These are phyloP conservation scores for Butyriboletus loyo DNA, from an alignment of 768 basidiomycete species.

Conservation along the genomic window DNA sequence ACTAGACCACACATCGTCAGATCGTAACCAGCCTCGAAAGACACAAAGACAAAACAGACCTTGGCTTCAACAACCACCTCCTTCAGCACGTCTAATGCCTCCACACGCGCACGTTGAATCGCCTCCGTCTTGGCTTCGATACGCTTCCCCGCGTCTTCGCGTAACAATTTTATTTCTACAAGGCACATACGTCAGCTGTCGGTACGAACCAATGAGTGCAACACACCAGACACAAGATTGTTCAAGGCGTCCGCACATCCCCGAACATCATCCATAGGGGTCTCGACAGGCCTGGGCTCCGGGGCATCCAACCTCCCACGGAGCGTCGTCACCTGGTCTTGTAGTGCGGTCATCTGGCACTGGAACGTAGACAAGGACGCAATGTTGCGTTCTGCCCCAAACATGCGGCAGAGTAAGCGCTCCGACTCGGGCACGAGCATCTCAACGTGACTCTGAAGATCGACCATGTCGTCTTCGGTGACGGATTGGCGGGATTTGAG, in stretches of 20 bases:
- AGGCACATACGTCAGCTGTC: not conserved
- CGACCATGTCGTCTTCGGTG: conserved; percentile 30
- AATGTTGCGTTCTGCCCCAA: conserved; percentile 29
- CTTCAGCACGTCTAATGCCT: conserved; percentile 37
- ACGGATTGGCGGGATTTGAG: conserved; percentile 24
- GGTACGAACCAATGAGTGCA: not conserved
- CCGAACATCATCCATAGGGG: conserved; percentile 21
- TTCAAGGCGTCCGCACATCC: conserved; percentile 36
- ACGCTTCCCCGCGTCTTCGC: conserved; percentile 42
- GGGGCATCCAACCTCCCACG: conserved; percentile 20
- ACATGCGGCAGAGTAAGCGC: conserved; percentile 26
- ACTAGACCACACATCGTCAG: conserved; percentile 25
- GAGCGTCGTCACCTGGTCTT: conserved; percentile 18
- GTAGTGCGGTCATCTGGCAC: conserved; percentile 20
- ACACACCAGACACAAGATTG: conserved; percentile 43
- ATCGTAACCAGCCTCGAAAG: conserved; percentile 11
- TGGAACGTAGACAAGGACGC: conserved; percentile 29
- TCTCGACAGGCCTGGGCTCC: conserved; percentile 6
- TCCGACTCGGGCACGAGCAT: conserved; percentile 36
- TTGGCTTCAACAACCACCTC: conserved; percentile 35
- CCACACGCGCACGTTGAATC: conserved; percentile 39
- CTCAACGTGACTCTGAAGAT: conserved; percentile 38
- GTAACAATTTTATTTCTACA: conserved; percentile 46
- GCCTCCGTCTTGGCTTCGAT: conserved; percentile 46
- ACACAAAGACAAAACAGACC: conserved; percentile 18